Evolutionary conservation across 257 asterid genomes (phyloP).

Genomic region (Solanum microdontum): DNA sequence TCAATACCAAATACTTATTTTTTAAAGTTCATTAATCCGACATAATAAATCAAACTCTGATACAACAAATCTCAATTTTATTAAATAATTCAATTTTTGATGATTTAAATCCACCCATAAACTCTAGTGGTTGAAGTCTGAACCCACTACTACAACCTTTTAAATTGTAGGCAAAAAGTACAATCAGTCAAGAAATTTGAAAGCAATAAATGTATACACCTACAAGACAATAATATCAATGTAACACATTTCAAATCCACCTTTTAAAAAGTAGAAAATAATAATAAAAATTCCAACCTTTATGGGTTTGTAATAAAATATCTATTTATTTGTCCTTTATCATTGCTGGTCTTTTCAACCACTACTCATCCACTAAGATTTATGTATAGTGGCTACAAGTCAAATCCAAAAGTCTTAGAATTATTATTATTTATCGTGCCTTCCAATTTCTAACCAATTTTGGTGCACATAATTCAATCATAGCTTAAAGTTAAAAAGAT

Average conservation of each 20-base stretch:
- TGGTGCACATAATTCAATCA: constrained; percentile 10
- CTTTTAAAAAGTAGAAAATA: background rate
- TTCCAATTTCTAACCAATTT: constrained; percentile 8
- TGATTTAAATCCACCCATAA: background rate
- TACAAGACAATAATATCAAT: background rate
- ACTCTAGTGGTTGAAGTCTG: background rate
- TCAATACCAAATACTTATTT: too few relatives aligned
- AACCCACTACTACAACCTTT: background rate
- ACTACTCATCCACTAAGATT: constrained; percentile 58
- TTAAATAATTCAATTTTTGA: background rate
- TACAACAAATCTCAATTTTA: background rate
- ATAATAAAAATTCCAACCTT: background rate
- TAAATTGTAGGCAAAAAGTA: background rate
- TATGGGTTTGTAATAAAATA: background rate
- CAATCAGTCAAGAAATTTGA: background rate
- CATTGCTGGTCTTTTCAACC: constrained; percentile 15
- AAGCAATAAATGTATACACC: background rate
- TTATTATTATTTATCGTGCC: constrained; percentile 17
- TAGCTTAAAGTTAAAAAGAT: background rate
- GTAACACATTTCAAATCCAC: background rate
- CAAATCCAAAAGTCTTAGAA: constrained; percentile 16
- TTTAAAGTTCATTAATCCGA: background rate
- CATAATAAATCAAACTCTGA: background rate
- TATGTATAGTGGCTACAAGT: constrained; percentile 16
- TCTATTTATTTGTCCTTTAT: background rate